Percentiles rank a stretch among this genome's conserved stretches.
Conservation (phyloP, 2,329 filamentous ascomycete species). For the Trichoderma sp. region DNA sequence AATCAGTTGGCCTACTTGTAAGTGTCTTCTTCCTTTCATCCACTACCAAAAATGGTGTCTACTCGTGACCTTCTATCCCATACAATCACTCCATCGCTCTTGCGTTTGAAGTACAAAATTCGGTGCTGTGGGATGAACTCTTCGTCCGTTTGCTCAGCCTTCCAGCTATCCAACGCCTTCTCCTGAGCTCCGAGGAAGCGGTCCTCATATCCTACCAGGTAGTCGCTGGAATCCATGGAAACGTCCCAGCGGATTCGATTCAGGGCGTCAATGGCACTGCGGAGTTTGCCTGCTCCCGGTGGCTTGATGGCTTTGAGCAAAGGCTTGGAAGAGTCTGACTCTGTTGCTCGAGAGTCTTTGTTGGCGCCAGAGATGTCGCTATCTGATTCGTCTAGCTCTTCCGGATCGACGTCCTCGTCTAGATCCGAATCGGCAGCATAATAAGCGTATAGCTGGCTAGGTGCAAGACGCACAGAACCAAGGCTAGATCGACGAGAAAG, state of each 20-base stretch:
- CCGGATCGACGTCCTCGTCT: conserved; percentile 48
- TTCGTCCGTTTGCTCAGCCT: conserved; percentile 62
- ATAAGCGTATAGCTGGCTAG: conserved; percentile 49
- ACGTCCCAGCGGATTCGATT: conserved; percentile 62
- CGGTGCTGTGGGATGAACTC: conserved; percentile 68
- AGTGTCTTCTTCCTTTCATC: conserved; percentile 28
- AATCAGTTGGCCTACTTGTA: not conserved
- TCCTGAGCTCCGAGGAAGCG: conserved; percentile 59
- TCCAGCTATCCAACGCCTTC: conserved; percentile 58
- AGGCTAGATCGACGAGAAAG: conserved; percentile 44
- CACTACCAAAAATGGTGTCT: conserved; percentile 60
- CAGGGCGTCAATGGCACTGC: conserved; percentile 60
- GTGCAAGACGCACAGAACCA: conserved; percentile 48
- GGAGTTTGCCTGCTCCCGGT: conserved; percentile 49
- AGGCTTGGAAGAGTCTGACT: not conserved
- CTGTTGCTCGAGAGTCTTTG: not conserved
- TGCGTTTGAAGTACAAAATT: conserved; percentile 61
- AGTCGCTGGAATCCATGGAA: conserved; percentile 53
- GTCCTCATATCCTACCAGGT: conserved; percentile 63
- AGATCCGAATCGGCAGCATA: conserved; percentile 43
- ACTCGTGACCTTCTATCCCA: conserved; percentile 59
- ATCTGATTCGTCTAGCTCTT: conserved; percentile 37
- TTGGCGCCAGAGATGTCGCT: conserved; percentile 34
- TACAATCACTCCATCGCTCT: conserved; percentile 51
- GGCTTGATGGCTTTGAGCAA: conserved; percentile 29